These are phyloP conservation scores for Fraxinus velutina DNA, from an alignment of 305 asterid genomes.

Conservation along the genomic window DNA sequence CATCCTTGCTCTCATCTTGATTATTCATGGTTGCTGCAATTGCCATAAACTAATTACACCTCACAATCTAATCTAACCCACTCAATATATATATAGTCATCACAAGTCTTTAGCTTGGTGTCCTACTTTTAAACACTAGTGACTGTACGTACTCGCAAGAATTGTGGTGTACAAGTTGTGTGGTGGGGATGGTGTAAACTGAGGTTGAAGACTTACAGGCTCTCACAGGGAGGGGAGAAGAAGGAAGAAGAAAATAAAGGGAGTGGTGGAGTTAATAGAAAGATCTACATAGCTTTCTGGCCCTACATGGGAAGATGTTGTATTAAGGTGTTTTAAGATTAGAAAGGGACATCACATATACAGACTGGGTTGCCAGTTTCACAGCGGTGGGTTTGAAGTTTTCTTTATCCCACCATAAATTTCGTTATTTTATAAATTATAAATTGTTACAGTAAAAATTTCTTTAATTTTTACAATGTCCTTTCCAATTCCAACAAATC, in stretches of 20 bases:
- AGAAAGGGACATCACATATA: conserved; percentile 62
- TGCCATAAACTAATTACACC: conserved; percentile 37
- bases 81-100: conserved; percentile 1
- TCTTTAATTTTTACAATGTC: neutral
- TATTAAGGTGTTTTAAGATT: conserved; percentile 44
- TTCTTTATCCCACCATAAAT: conserved; percentile 42
- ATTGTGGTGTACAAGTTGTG: conserved; percentile 23
- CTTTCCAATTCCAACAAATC: neutral
- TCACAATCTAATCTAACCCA: neutral
- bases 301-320: conserved; percentile 51
- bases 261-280: conserved; percentile 36
- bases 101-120: neutral
- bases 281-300: conserved; percentile 53
- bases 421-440: conserved; percentile 7
- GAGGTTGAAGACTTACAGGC: neutral
- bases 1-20: conserved; percentile 31
- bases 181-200: neutral
- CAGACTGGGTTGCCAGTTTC: conserved; percentile 58
- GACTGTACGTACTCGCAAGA: neutral
- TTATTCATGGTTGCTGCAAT: conserved; percentile 48
- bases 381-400: conserved; percentile 73
- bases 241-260: conserved; percentile 5
- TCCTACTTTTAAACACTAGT: neutral
- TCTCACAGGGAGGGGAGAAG: neutral
- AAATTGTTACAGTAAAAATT: neutral